Evolutionary conservation across 148 eudicot species (phyloP), one percentile per base, ranked within the genome.

Genomic region (Dianthus caryophyllus): DNA sequence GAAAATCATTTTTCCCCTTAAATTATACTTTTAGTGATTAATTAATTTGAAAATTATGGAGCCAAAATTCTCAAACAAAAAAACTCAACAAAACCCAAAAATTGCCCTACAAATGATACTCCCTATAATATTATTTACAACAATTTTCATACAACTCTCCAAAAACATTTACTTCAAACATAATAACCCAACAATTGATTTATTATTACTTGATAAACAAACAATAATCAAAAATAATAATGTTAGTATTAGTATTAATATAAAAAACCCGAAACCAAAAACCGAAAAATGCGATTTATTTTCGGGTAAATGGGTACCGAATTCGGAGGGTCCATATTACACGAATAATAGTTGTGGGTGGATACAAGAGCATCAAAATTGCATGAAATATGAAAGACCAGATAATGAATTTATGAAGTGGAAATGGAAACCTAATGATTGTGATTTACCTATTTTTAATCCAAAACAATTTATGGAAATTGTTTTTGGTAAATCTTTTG

Each of bases 251-350:
- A n/a, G n/a, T n/a, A n/a, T n/a, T n/a, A n/a, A n/a, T n/a, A n/a
- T n/a, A n/a, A n/a, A n/a, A n/a, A n/a, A n/a, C n/a, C n/a, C n/a
- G n/a, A n/a, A n/a, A 29, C 43, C 10, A 60, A 36, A 16, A 44
- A 7, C 50, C 0, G 22, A 26, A 59, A 61, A 68, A 15, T 87
- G 91, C 16, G 88, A 87, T 63, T 63, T 84, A 1, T 84, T 72
- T 43, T 72, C 72, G 21, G 91, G 91, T 2, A 78, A 84, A 17
- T 87, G 91, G 91, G 72, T 87, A 4, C 82, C 78, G 22, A 77
- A 84, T 24, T 72, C 75, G 29, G 79, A 80, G 5, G 88, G 71
- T 8, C 87, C 87, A 16, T 83, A 78, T 55, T 83, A 83, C 57
- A 80, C 84, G 31, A 78, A 81, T 20, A 54, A 65, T 0, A 78